These are phyloP conservation scores for Cladosporium sp. DNA, from an alignment of 2,329 filamentous ascomycete genomes.

Conservation along the genomic window DNA sequence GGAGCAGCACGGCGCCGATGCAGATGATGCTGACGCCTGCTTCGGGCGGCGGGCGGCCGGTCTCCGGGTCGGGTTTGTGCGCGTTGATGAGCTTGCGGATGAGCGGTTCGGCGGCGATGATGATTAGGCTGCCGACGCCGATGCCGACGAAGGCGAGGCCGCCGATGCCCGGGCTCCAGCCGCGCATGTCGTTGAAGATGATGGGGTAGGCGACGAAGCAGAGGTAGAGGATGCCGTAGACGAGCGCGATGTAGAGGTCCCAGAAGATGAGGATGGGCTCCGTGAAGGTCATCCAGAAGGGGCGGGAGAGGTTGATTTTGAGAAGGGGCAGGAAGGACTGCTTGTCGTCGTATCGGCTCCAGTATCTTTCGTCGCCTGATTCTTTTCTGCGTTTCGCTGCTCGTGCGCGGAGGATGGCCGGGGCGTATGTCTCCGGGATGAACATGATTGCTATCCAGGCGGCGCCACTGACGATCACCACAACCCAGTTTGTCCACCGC, in stretches of 20 bases:
- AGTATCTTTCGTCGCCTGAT: constrained; percentile 65
- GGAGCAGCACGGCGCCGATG: constrained; percentile 66
- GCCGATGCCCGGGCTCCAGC: constrained; percentile 67
- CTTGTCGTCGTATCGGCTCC: constrained; percentile 73
- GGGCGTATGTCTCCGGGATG: constrained; percentile 71
- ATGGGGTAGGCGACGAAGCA: constrained; percentile 89
- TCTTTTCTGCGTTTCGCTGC: constrained; percentile 60
- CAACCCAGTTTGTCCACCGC: constrained; percentile 60
- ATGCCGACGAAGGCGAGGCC: constrained; percentile 75
- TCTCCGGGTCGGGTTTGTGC: constrained; percentile 67
- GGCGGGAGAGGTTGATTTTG: constrained; percentile 68
- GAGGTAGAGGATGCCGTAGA: constrained; percentile 82
- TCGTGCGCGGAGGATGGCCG: constrained; percentile 61
- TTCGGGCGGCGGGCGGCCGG: constrained; percentile 68
- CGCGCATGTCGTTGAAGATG: constrained; percentile 67
- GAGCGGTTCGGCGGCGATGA: constrained; percentile 56
- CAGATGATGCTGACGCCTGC: constrained; percentile 75
- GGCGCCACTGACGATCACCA: constrained; percentile 63
- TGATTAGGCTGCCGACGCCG: constrained; percentile 50
- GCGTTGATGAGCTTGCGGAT: constrained; percentile 71
- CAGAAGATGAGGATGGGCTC: constrained; percentile 77
- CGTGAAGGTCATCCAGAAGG: constrained; percentile 68
- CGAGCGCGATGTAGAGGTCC: constrained; percentile 64
- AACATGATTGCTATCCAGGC: constrained; percentile 54
- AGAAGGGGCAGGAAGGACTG: constrained; percentile 59